Evolutionary conservation across 305 asterid genomes (phyloP), one percentile per base, ranked within the genome.

Genomic region (Solanum hybrid): DNA sequence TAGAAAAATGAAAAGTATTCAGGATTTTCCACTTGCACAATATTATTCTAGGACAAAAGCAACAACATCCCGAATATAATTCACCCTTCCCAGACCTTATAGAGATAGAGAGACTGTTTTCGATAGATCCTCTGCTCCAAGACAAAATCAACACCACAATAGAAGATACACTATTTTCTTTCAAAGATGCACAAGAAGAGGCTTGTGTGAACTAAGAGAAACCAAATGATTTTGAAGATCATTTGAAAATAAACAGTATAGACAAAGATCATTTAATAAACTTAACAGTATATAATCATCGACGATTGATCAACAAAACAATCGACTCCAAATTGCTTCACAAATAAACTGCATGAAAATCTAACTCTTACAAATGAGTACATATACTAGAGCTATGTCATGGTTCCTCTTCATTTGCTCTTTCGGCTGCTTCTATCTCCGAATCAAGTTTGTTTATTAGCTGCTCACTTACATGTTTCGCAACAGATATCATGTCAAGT

Each of bases 351-450:
- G 67, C 69, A 0, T 6, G 24, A 20, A 35, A 36, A 28, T 28
- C 39, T 16, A 28, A 42, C 87, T 40, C 69, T 13, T 81, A 39
- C 24, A 81, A 26, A 80, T 24, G 35, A 80, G 0, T 5, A 40
- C 86, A 81, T 6, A 81, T 24, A 37, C 29, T 61, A n/a, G 13
- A 39, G 28, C 91, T 91, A 92, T 87, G 51, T 94, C 95, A 91
- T 34, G 88, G 28, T 67, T 95, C 97, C 74, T 94, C 98, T 29
- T 95, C 98, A 24, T 95, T 96, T 82, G 90, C 75, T 20, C 95
- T 97, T 92, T 97, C 99, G 11, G 99, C 98, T 57, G 97, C 98
- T 81, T 97, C 98, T 87, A 97, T 95, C 90, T 93, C 96, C 3
- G 98, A 94, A 88, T 97, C 98, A 93, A 97, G 91, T 91, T 92